Evolutionary conservation across 169 alveolate species (phyloP).

Genomic region (Perkinsus chesapeaki): DNA sequence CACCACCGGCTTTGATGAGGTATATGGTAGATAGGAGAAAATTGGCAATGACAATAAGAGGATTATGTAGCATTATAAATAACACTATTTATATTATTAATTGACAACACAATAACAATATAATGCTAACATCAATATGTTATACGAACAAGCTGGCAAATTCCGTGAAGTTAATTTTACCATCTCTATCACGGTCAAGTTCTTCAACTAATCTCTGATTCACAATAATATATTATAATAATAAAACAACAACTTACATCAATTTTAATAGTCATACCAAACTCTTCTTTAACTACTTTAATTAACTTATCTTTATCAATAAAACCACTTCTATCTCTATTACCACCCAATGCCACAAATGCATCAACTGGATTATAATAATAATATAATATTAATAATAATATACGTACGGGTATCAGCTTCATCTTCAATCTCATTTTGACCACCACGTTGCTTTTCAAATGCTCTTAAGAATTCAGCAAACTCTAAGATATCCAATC

Average conservation of each 20-base stretch:
- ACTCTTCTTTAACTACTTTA: constrained; percentile 15
- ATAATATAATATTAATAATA: neutral
- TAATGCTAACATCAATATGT: no score
- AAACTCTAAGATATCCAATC: constrained; percentile 24
- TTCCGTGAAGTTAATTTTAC: constrained; percentile 6
- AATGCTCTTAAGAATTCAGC: constrained; percentile 41
- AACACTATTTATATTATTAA: no score
- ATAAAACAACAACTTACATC: neutral
- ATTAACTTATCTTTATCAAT: constrained; percentile 6
- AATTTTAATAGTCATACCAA: constrained; percentile 18
- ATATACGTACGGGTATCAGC: constrained; percentile 8
- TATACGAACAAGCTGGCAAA: neutral
- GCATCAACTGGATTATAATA: constrained; percentile 11
- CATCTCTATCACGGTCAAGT: constrained; percentile 15
- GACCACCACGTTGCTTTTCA: constrained; percentile 31
- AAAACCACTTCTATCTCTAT: constrained; percentile 12
- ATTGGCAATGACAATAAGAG: neutral
- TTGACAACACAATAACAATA: no score
- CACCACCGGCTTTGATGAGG: neutral
- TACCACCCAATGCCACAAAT: constrained; percentile 17
- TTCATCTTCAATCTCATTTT: neutral
- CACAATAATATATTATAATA: neutral
- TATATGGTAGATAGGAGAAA: neutral
- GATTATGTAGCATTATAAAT: no score
- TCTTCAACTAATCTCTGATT: constrained; percentile 3